Conservation (phyloP, 768 basidiomycete species). For the Mycena polygramma region DNA sequence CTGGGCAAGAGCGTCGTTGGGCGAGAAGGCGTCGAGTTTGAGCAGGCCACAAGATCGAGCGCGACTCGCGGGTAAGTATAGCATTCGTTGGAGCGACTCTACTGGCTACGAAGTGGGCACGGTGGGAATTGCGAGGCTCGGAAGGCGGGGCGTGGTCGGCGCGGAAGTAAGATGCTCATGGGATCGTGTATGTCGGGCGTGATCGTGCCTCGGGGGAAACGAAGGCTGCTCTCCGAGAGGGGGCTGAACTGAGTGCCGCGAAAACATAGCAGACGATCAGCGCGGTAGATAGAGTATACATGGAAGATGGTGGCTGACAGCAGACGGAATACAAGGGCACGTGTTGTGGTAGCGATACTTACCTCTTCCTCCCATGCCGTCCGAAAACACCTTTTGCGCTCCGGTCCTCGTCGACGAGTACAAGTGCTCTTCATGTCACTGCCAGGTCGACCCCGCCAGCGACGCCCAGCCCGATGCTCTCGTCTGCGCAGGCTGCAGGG, state of each 20-base stretch:
- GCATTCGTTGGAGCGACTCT: background rate
- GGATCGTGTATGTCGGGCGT: slow-evolving; percentile 8
- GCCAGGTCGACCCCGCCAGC: slow-evolving; percentile 52
- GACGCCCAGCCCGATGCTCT: slow-evolving; percentile 48
- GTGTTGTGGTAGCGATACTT: slow-evolving; percentile 2
- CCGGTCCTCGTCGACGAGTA: slow-evolving; percentile 46
- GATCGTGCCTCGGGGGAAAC: slow-evolving; percentile 15
- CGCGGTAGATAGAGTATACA: background rate
- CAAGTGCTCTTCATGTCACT: slow-evolving; percentile 62
- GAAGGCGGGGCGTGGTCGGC: slow-evolving; percentile 6
- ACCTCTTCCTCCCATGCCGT: slow-evolving; percentile 58
- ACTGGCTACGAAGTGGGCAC: background rate
- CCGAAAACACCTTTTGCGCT: slow-evolving; percentile 55
- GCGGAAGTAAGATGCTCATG: background rate
- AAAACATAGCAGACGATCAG: too few species aligned
- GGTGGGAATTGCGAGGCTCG: background rate
- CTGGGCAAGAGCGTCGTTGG: background rate
- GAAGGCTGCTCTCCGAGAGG: too few species aligned
- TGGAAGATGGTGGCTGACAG: background rate
- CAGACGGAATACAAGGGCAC: slow-evolving; percentile 14
- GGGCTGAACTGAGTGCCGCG: background rate
- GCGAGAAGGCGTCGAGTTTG: background rate
- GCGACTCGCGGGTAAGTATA: slow-evolving; percentile 17
- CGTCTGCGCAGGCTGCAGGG: slow-evolving; percentile 65
- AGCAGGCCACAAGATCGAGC: background rate